Evolutionary conservation across 23 red algal species (phyloP).

Genomic region (Agarophyton chilense): DNA sequence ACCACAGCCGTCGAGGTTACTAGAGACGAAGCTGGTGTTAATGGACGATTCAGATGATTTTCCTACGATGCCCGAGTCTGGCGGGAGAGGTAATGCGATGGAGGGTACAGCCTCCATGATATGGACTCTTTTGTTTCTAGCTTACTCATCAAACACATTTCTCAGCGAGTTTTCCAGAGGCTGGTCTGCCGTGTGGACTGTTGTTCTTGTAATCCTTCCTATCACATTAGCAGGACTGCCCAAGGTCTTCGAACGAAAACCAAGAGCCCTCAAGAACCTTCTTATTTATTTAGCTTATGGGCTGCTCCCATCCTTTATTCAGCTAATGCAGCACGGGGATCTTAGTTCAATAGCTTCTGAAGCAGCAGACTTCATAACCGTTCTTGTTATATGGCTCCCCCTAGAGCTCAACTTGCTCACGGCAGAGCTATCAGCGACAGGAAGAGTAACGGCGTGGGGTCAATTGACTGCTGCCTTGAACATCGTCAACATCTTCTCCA

Average conservation of each 20-base stretch:
- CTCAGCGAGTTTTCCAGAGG: constrained; percentile 37
- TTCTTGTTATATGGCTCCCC: constrained; percentile 47
- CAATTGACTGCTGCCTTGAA: constrained; percentile 48
- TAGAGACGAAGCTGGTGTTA: background rate
- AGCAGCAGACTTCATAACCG: constrained; percentile 23
- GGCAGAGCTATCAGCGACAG: constrained; percentile 50
- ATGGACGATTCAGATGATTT: constrained; percentile 30
- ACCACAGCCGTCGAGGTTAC: background rate
- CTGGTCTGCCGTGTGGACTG: constrained; percentile 42
- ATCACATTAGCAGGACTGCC: constrained; percentile 26
- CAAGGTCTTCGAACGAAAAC: constrained; percentile 31
- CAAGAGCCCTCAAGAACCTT: constrained; percentile 25
- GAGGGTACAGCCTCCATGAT: constrained; percentile 53
- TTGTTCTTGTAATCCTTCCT: constrained; percentile 37
- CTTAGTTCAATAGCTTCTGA: background rate
- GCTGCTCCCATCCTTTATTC: constrained; percentile 46
- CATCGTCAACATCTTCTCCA: constrained; percentile 55
- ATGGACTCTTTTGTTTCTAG: constrained; percentile 63
- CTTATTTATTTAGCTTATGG: constrained; percentile 41
- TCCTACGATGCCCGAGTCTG: constrained; percentile 45
- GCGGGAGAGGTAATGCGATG: constrained; percentile 34
- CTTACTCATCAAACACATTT: constrained; percentile 64
- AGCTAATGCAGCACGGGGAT: constrained; percentile 30
- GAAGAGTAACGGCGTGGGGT: constrained; percentile 68
- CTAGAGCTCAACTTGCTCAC: constrained; percentile 54